These are phyloP conservation scores for Pulveroboletus sp. DNA, from an alignment of 1,284 basidiomycete genomes.

Conservation along the genomic window DNA sequence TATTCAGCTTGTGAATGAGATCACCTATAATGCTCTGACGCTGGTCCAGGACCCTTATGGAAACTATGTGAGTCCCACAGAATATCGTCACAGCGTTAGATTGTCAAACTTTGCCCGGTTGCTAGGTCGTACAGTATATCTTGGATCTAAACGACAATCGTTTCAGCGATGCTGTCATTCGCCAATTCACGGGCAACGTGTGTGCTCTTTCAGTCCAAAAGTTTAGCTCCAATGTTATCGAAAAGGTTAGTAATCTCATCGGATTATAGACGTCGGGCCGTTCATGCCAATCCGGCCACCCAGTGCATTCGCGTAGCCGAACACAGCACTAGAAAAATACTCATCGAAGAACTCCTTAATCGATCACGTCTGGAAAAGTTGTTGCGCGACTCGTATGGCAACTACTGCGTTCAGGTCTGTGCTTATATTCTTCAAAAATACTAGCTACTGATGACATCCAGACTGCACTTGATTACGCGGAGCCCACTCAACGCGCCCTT, in stretches of 20 bases:
- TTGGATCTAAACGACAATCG: slow-evolving; percentile 97
- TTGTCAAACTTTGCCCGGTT: slow-evolving; percentile 6
- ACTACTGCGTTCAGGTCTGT: slow-evolving; percentile 86
- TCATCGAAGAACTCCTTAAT: slow-evolving; percentile 96
- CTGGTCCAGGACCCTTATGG: slow-evolving; percentile 99
- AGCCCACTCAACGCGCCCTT: slow-evolving; percentile 79
- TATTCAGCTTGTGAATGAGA: slow-evolving; percentile 97
- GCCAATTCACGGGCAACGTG: slow-evolving; percentile 97
- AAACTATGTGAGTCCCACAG: slow-evolving; percentile 74
- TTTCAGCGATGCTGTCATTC: slow-evolving; percentile 96
- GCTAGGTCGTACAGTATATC: slow-evolving; percentile 92
- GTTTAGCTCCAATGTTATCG: slow-evolving; percentile 94
- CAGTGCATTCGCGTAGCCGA: slow-evolving; percentile 98
- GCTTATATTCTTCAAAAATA: slow-evolving; percentile 1
- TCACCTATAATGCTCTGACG: slow-evolving; percentile 97
- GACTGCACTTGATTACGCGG: slow-evolving; percentile 95
- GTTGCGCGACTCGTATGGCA: slow-evolving; percentile 91
- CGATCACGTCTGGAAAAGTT: slow-evolving; percentile 94
- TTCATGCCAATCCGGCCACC: slow-evolving; percentile 16
- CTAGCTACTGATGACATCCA: slow-evolving; percentile 38
- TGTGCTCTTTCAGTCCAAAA: slow-evolving; percentile 98
- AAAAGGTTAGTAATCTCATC: slow-evolving; percentile 61
- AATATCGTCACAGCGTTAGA: neutral
- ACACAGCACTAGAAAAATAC: slow-evolving; percentile 88
- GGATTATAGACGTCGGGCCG: neutral